Percentiles rank a stretch among this genome's conserved stretches.
Conservation (phyloP, 768 basidiomycete species). For the Udeniomyces megalosporus region DNA sequence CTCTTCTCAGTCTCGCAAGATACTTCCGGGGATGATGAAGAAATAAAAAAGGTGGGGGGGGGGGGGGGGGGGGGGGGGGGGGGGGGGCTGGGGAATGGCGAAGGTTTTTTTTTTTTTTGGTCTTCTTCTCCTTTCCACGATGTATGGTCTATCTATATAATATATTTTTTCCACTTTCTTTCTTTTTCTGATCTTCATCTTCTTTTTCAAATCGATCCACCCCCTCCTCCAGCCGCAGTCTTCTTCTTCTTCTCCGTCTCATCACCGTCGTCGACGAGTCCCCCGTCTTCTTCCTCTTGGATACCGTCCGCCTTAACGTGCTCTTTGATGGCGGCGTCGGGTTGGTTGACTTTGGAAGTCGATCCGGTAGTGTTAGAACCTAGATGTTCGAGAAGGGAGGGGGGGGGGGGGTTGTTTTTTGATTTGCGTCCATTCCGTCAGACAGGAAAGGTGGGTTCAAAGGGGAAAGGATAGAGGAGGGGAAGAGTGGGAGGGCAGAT, state of each 20-base stretch:
- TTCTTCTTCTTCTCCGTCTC: not conserved
- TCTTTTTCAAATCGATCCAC: not conserved
- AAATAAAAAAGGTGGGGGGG: slow-evolving; percentile 1
- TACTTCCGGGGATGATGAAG: not conserved
- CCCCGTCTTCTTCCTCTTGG: too few relatives aligned
- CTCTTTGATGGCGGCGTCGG: too few relatives aligned
- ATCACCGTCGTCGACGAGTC: too few relatives aligned
- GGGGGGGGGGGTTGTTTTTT: not conserved
- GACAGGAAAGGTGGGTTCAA: too few relatives aligned
- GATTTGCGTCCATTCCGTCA: too few relatives aligned
- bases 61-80: not conserved
- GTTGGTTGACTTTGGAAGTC: not conserved
- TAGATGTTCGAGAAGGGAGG: not conserved
- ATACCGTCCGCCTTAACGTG: too few relatives aligned
- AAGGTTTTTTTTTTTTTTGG: too few relatives aligned
- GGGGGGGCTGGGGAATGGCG: too few relatives aligned
- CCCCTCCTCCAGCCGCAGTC: not conserved
- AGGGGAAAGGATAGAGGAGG: not conserved
- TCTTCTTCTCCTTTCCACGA: too few relatives aligned
- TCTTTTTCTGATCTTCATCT: not conserved
- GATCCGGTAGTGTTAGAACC: not conserved
- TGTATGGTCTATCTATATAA: not conserved
- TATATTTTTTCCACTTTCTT: not conserved
- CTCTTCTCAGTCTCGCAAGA: too few relatives aligned
- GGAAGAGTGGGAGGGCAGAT: not conserved